Evolutionary conservation across 345 rosid species (phyloP), one percentile per base, ranked within the genome.

Genomic region (Aquilaria yunnanensis): DNA sequence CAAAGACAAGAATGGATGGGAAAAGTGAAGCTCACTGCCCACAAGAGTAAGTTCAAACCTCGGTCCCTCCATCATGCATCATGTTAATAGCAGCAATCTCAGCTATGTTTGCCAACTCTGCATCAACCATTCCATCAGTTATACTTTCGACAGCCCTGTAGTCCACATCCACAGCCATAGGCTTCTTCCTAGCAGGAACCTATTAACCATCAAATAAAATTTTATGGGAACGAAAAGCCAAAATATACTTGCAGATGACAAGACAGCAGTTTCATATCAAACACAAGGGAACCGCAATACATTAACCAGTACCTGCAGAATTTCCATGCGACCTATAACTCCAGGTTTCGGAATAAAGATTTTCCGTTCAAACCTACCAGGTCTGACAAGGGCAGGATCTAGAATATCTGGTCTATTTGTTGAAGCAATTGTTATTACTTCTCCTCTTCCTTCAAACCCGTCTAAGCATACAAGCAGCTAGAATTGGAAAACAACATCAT

Each of bases 61-160:
- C 96, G 12, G 90, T 82, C 70, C 98, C 80, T 70, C 86, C 95
- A 74, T 89, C 96, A 61, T 95, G 95, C 77, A 89, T 89, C 98
- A 92, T 92, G 72, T 87, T 82, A 14, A 89, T 85, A 54, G 96
- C 98, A 16, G 96, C 95, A 68, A 92, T 84, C 75, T 92, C 98
- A 50, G 89, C 76, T 58, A 92, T 89, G 78, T 92, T 92, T 32
- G 98, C 96, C 64, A 92, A 86, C 82, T 92, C 98, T 13, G 98
- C 98, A 74, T 96, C 98, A 77, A 92, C 98, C 98, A 92, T 92
- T 67, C 96, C 96, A 69, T 89, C 95, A 31, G 95, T 87, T 84
- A 87, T 81, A 69, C 92, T 77, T 64, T 95, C 95, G 69, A 92
- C 92, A 64, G 96, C 96, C 91, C 81, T 67, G 63, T 89, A 86